These are phyloP conservation scores for Pharnaceum exiguum DNA, from an alignment of 148 eudicot genomes.

Conservation along the genomic window DNA sequence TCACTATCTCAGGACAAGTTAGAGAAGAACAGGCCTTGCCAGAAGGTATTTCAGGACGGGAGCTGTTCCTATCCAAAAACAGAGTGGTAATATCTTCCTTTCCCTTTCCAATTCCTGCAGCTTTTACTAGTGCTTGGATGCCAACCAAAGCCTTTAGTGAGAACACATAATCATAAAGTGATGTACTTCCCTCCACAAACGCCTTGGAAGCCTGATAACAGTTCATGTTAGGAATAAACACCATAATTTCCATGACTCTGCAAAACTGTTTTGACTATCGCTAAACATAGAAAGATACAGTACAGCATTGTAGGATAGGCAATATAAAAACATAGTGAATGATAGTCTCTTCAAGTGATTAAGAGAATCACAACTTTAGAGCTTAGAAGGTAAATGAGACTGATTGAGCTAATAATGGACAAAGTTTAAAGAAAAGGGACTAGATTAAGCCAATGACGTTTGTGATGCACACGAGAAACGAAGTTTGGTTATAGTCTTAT, in stretches of 20 bases:
- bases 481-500: too few species aligned
- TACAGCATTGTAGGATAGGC: neutral
- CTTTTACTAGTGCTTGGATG: conserved; percentile 46
- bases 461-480: too few species aligned
- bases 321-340: neutral
- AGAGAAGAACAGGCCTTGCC: conserved; percentile 76
- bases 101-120: conserved; percentile 69
- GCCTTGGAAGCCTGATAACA: conserved; percentile 52
- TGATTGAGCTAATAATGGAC: too few species aligned
- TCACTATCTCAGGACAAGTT: conserved; percentile 54
- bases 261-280: too few species aligned
- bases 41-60: conserved; percentile 51
- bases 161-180: conserved; percentile 48
- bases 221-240: conserved; percentile 12
- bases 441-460: too few species aligned
- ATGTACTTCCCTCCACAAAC: conserved; percentile 50
- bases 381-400: too few species aligned
- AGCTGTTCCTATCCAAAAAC: conserved; percentile 44
- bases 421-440: too few species aligned
- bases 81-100: conserved; percentile 64
- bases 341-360: too few species aligned
- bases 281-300: too few species aligned
- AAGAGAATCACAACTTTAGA: too few species aligned
- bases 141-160: conserved; percentile 64
- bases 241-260: neutral